Base-by-base conservation (phyloP, 495 filamentous ascomycete genomes). In the Xylaria nigripes region DNA sequence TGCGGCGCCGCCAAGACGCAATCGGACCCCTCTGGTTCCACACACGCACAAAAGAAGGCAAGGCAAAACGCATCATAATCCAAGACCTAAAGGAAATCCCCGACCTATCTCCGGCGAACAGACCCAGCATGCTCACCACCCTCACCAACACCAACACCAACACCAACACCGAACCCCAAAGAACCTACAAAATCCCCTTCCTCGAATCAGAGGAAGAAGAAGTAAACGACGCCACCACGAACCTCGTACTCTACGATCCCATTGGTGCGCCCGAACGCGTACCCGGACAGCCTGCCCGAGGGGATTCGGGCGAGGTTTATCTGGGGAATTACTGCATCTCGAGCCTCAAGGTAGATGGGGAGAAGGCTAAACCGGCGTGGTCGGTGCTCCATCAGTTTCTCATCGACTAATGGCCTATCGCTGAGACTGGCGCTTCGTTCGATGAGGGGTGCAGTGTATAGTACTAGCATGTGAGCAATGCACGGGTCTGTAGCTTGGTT, bases 261-360 rank as follows among this genome's bases (percentile, higher is more conserved):
- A 1, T n/a, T 8, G 36, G 18, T 18, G n/a, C 36, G 15, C 15
- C 36, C 2, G 36, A 3, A 8, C 36, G 36, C 2, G 9, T 18
- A 2, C 36, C 36, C 2, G 36, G 36, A 2, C 36, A 40, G 36
- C 36, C n/a, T 13, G 36, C 36, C 5, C 15, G 36, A 3, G 36
- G 36, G 2, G 36, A 40, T n/a, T 13, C n/a, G 15, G 36, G 19
- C 1, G 27, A 15, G 27, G 48, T 62, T 23, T 59, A 55, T 38
- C 27, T 63, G 25, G 61, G 56, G 29, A 50, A 55, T 23, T 43
- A 61, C 43, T 58, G 63, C 23, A 41, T 73, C 16, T 50, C 57
- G 12, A 47, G 9, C 1, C 51, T 73, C 25, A 70, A 69, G 55
- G 63, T 68, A 1, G 70, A 75, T 47, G 68, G 72, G 21, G 49